These are phyloP conservation scores for Emergomyces orientalis DNA, from an alignment of 2,329 filamentous ascomycete species.

Conservation along the genomic window DNA sequence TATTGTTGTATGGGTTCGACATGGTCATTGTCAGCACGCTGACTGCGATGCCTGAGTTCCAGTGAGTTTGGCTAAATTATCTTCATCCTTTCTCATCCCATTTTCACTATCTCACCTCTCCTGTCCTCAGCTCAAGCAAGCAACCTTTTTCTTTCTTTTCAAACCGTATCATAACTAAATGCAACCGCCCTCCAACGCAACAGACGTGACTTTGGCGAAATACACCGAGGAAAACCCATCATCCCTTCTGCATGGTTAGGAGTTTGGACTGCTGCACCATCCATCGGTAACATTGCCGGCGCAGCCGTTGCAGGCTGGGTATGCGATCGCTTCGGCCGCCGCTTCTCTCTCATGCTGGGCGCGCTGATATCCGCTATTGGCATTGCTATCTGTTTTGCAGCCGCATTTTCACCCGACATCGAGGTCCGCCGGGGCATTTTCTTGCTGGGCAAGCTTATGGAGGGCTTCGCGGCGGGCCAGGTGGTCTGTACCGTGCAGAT, in stretches of 20 bases:
- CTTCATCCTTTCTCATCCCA: not conserved
- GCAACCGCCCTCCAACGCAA: slow-evolving; percentile 8
- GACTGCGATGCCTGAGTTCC: slow-evolving; percentile 17
- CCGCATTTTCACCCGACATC: slow-evolving; percentile 24
- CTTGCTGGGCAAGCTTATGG: slow-evolving; percentile 39
- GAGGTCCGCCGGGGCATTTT: slow-evolving; percentile 32
- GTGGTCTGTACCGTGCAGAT: slow-evolving; percentile 39
- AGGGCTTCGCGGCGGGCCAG: slow-evolving; percentile 40
- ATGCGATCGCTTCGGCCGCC: slow-evolving; percentile 35
- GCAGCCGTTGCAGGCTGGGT: slow-evolving; percentile 32
- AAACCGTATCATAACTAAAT: not conserved
- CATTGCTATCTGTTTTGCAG: slow-evolving; percentile 30
- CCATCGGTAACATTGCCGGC: slow-evolving; percentile 34
- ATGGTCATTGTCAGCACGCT: slow-evolving; percentile 16
- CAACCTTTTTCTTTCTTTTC: no score
- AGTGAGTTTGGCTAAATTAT: slow-evolving; percentile 13
- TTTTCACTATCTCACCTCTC: not conserved
- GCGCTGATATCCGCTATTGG: slow-evolving; percentile 31
- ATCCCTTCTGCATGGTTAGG: slow-evolving; percentile 39
- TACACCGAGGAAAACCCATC: slow-evolving; percentile 25
- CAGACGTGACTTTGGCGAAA: slow-evolving; percentile 28
- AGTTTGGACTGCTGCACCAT: slow-evolving; percentile 36
- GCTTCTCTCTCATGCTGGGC: slow-evolving; percentile 28
- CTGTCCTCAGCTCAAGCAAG: no score
- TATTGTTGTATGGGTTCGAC: slow-evolving; percentile 17